Evolutionary conservation across 2,329 filamentous ascomycete species (phyloP).

Genomic region (Arthrobotrys megalospora): DNA sequence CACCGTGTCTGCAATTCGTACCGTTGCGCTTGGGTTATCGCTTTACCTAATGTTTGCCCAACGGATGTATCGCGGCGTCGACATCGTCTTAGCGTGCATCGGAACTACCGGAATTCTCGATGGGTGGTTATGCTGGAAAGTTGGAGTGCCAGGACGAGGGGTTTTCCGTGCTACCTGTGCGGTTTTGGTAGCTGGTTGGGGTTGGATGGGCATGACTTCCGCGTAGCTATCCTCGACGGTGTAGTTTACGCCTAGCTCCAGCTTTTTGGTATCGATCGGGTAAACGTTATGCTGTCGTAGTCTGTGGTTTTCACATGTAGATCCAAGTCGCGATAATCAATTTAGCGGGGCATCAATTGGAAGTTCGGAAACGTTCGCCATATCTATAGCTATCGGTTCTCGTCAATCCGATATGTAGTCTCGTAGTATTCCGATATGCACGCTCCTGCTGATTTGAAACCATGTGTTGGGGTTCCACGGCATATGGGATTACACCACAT

Average conservation of each 20-base stretch:
- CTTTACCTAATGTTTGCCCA: conserved; percentile 48
- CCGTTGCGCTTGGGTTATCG: conserved; percentile 44
- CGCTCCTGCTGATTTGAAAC: conserved; percentile 2
- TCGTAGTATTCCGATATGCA: background rate
- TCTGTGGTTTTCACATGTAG: background rate
- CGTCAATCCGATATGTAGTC: conserved; percentile 29
- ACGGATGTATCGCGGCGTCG: conserved; percentile 45
- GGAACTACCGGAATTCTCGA: conserved; percentile 50
- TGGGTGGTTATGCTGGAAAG: conserved; percentile 58
- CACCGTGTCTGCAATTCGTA: conserved; percentile 43
- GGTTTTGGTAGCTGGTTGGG: conserved; percentile 36
- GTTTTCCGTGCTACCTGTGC: conserved; percentile 45
- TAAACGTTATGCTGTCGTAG: background rate
- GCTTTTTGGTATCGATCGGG: background rate
- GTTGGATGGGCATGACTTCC: conserved; percentile 50
- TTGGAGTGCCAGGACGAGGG: conserved; percentile 44
- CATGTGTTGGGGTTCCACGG: conserved; percentile 45
- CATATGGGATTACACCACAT: conserved; percentile 27
- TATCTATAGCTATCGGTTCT: conserved; percentile 32
- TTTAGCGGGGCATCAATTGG: background rate
- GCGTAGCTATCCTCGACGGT: conserved; percentile 6
- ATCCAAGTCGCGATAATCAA: conserved; percentile 1
- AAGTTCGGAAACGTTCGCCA: background rate
- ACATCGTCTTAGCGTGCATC: conserved; percentile 46
- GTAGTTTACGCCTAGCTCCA: background rate